These are phyloP conservation scores for Fusarium piperis DNA, from an alignment of 2,329 filamentous ascomycete genomes.

Conservation along the genomic window DNA sequence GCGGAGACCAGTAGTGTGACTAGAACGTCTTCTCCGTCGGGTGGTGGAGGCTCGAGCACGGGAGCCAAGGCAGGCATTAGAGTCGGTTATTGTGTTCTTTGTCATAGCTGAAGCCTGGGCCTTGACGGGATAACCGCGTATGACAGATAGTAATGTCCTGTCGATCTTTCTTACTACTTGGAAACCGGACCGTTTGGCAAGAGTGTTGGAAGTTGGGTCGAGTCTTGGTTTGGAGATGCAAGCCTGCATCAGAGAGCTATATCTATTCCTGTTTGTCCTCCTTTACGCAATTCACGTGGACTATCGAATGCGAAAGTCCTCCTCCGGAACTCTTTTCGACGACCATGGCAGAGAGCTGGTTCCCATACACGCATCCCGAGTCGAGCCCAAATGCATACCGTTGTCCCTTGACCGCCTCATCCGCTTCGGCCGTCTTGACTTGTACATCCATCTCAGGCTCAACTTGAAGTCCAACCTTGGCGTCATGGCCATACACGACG, in stretches of 20 bases:
- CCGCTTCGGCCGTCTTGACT: background rate
- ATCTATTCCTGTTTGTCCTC: background rate
- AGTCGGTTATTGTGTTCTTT: background rate
- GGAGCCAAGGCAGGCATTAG: background rate
- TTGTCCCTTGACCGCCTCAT: background rate
- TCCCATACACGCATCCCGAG: constrained; percentile 77
- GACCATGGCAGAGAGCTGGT: constrained; percentile 27
- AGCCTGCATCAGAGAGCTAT: too few species aligned
- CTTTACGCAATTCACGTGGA: constrained; percentile 14
- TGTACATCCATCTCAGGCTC: constrained; percentile 34
- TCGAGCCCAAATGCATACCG: constrained; percentile 84
- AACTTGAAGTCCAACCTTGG: constrained; percentile 68
- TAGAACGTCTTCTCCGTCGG: background rate
- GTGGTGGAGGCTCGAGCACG: background rate
- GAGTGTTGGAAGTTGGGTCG: background rate
- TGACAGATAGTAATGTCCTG: too few species aligned
- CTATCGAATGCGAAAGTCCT: constrained; percentile 17
- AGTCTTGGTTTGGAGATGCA: background rate
- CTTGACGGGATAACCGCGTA: too few species aligned
- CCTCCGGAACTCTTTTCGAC: background rate
- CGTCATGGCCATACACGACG: constrained; percentile 86
- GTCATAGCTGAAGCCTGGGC: too few species aligned
- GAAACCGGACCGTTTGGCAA: too few species aligned
- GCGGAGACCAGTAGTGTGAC: background rate
- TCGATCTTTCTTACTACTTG: background rate